These are phyloP conservation scores for Cutaneotrichosporon spelunceum DNA, from an alignment of 1,284 basidiomycete species.

Conservation along the genomic window DNA sequence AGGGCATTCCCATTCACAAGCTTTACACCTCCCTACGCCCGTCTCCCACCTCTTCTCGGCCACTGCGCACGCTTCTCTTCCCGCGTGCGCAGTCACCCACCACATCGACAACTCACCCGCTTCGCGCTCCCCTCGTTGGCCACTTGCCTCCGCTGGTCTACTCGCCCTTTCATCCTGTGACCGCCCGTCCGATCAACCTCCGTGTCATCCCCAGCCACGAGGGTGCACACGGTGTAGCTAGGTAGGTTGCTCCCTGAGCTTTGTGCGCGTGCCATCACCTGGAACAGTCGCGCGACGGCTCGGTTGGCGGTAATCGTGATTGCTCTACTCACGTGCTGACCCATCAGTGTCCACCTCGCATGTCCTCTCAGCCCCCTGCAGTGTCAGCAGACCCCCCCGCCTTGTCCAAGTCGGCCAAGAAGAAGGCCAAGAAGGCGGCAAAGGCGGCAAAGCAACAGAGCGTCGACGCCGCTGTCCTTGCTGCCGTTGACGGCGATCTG, in stretches of 20 bases:
- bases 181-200: constrained; percentile 9
- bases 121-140: not conserved
- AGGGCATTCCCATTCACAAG: not conserved
- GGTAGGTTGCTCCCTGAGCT: constrained; percentile 15
- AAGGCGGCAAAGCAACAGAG: constrained; percentile 26
- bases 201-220: constrained; percentile 22
- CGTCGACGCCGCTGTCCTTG: constrained; percentile 3
- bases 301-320: not conserved
- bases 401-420: constrained; percentile 50
- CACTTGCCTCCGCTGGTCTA: not conserved
- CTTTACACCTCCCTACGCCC: not conserved
- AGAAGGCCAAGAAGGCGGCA: constrained; percentile 48
- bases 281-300: not conserved
- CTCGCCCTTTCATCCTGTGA: not conserved
- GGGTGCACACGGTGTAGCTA: constrained; percentile 30
- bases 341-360: constrained; percentile 28
- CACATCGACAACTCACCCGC: not conserved
- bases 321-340: constrained; percentile 2
- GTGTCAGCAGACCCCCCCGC: constrained; percentile 28
- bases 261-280: not conserved
- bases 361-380: constrained; percentile 38
- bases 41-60: not conserved
- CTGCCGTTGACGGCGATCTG: constrained; percentile 1
- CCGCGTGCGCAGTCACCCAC: not conserved
- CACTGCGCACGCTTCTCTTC: not conserved